Percentiles rank a stretch among this genome's conserved stretches.
phyloP scores from a whole-genome alignment of 306 rosid genomes.

The Hippophae rhamnoides region DNA sequence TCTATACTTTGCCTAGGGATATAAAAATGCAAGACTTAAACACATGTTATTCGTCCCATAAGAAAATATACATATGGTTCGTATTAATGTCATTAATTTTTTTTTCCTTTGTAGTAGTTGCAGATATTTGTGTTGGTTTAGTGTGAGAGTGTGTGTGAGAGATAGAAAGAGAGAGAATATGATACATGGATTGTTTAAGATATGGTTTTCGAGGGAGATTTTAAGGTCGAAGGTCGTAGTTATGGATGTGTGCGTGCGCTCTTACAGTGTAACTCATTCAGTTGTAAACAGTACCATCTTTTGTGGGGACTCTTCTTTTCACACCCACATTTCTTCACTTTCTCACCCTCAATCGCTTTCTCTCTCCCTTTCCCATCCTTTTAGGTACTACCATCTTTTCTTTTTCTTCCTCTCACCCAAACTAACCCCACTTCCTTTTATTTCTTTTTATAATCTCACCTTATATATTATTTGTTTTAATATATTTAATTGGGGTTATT shows the following conservation, averaged over 20 bases:
- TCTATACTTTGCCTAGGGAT: too few relatives aligned
- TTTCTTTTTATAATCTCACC: too few relatives aligned
- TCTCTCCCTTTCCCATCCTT: slow-evolving; percentile 7
- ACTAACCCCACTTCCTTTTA: slow-evolving; percentile 10
- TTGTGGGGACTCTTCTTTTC: slow-evolving; percentile 32
- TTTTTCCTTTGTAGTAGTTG: too few relatives aligned
- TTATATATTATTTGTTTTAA: neutral
- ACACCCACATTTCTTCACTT: slow-evolving; percentile 21
- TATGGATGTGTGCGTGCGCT: slow-evolving; percentile 60
- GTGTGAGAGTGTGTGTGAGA: too few relatives aligned
- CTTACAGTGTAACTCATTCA: slow-evolving; percentile 25
- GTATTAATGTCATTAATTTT: too few relatives aligned
- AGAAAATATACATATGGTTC: too few relatives aligned
- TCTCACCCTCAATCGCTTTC: neutral
- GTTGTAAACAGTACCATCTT: slow-evolving; percentile 17
- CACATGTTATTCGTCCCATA: too few relatives aligned
- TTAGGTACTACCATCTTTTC: slow-evolving; percentile 30
- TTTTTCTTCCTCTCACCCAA: slow-evolving; percentile 22
- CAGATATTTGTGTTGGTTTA: too few relatives aligned
- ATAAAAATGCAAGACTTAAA: too few relatives aligned
- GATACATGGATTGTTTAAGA: neutral
- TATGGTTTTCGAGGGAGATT: slow-evolving; percentile 54
- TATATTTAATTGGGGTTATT: too few relatives aligned
- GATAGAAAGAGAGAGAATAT: too few relatives aligned
- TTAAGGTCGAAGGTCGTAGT: slow-evolving; percentile 74